Base-by-base conservation (phyloP, 2,329 filamentous ascomycete species). In the Penicillium sp. region DNA sequence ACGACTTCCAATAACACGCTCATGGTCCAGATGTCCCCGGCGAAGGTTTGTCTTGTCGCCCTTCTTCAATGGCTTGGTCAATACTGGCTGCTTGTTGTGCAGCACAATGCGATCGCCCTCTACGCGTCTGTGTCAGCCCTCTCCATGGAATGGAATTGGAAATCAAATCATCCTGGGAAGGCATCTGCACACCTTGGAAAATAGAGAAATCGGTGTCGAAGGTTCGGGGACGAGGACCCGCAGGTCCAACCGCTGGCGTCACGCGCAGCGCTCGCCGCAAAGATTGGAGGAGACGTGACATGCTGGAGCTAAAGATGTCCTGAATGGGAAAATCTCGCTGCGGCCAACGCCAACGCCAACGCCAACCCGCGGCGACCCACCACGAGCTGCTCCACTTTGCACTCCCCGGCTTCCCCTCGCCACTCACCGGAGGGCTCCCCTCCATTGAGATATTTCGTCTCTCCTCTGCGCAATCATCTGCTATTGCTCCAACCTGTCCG, bases 1-100 rank as follows among this genome's bases (percentile, higher is more conserved):
- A 33, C 73, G 71, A 55, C 80, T 82, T 32, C 87, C 88, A 62
- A 92, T 87, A 49, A 91, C 81, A 30, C 84, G 79, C 46, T 76
- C 70, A 54, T 80, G 75, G 4, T 67, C 54, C 24, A 83, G 60
- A 29, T 59, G 47, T 10, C 74, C 75, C 9, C 66, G 63, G 34
- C 67, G 66, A 27, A 67, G 62, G 46, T 72, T 64, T 41, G 68
- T 71, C 54, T 66, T 69, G 8, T 68, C 66, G 20, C 71, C 69
- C 40, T 59, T 62, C 27, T 61, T 68, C 29, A 81, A 67, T 18
- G 74, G 75, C 46, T 71, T 72, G 1, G 73, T 74, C 33, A 81
- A 67, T 15, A 70, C 62, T 3, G 68, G 68, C 20, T 67, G 68
- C 56, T 72, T 75, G 23, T 64, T 66, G 44, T 72, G 65, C 27